A percentile compares a stretch with the other conserved stretches of the same genome.
Conservation (phyloP, 1,284 basidiomycete species). For the Ceratobasidium sp. region DNA sequence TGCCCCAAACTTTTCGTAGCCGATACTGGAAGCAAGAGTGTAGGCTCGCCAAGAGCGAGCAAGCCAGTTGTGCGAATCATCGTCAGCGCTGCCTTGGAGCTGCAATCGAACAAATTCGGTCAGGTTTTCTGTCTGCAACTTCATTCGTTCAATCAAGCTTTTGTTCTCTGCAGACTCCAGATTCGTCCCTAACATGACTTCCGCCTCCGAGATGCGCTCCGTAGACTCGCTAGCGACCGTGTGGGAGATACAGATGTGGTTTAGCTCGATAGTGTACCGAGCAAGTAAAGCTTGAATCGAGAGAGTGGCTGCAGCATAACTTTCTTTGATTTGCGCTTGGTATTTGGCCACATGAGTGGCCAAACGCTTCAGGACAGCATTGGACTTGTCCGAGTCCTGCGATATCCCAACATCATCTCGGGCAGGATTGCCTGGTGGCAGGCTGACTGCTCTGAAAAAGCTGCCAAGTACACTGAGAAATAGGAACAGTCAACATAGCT, state of each 20-base stretch:
- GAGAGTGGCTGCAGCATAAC: not conserved
- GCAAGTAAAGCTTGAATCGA: slow-evolving; percentile 25
- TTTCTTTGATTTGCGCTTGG: not conserved
- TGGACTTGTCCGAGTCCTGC: not conserved
- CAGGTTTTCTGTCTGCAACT: slow-evolving; percentile 13
- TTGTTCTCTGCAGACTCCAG: slow-evolving; percentile 29
- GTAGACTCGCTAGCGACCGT: slow-evolving; percentile 4
- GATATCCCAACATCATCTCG: slow-evolving; percentile 1
- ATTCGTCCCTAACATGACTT: slow-evolving; percentile 44
- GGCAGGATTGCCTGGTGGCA: slow-evolving; percentile 57
- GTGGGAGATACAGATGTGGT: slow-evolving; percentile 43
- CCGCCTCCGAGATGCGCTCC: slow-evolving; percentile 27
- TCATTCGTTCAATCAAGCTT: slow-evolving; percentile 32
- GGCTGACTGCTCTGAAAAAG: slow-evolving; percentile 70
- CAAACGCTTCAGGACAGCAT: not conserved
- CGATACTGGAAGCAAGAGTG: not conserved
- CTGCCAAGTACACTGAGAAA: slow-evolving; percentile 67
- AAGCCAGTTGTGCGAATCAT: slow-evolving; percentile 4
- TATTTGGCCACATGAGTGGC: slow-evolving; percentile 25
- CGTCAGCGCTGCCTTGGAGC: slow-evolving; percentile 14
- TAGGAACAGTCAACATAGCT: not conserved
- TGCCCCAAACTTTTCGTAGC: slow-evolving; percentile 4
- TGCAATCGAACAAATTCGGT: not conserved
- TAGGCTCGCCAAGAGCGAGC: slow-evolving; percentile 39
- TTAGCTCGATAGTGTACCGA: slow-evolving; percentile 33